Evolutionary conservation across 441 rosid species (phyloP).

Genomic region (Populus hybrid): DNA sequence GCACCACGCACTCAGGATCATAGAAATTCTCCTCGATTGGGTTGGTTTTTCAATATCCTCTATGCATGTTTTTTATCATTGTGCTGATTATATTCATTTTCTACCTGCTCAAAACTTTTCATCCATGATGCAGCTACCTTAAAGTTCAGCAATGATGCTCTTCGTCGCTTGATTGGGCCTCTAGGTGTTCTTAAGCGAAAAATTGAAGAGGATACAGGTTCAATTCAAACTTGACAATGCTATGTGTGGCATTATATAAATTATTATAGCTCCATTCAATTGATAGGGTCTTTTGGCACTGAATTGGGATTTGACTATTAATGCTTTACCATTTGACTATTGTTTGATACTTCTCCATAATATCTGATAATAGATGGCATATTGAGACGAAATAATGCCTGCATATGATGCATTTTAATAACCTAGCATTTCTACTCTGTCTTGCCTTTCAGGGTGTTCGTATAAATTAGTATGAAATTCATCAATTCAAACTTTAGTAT

Average conservation of each 20-base stretch:
- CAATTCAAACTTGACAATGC: slow-evolving; percentile 1
- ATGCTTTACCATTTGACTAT: neutral
- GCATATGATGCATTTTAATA: neutral
- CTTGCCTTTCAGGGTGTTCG: neutral
- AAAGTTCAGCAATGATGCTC: slow-evolving; percentile 77
- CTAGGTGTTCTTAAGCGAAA: slow-evolving; percentile 74
- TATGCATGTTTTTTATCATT: slow-evolving; percentile 12
- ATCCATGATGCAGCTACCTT: slow-evolving; percentile 56
- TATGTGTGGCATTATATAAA: neutral
- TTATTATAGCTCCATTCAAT: neutral
- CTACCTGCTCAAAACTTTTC: slow-evolving; percentile 16
- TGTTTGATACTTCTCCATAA: neutral
- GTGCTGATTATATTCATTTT: slow-evolving; percentile 10
- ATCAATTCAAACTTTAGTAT: neutral
- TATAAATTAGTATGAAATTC: neutral
- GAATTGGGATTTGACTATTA: neutral
- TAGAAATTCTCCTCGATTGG: slow-evolving; percentile 64
- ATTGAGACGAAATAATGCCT: neutral
- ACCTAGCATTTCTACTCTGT: neutral
- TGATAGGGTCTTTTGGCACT: neutral
- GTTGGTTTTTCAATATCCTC: slow-evolving; percentile 35
- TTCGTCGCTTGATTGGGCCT: slow-evolving; percentile 89
- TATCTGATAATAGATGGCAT: neutral
- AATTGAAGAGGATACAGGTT: slow-evolving; percentile 96
- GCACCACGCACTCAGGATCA: slow-evolving; percentile 66